phyloP scores from a whole-genome alignment of 2,329 filamentous ascomycete species.

The Exophiala alcalophila region DNA sequence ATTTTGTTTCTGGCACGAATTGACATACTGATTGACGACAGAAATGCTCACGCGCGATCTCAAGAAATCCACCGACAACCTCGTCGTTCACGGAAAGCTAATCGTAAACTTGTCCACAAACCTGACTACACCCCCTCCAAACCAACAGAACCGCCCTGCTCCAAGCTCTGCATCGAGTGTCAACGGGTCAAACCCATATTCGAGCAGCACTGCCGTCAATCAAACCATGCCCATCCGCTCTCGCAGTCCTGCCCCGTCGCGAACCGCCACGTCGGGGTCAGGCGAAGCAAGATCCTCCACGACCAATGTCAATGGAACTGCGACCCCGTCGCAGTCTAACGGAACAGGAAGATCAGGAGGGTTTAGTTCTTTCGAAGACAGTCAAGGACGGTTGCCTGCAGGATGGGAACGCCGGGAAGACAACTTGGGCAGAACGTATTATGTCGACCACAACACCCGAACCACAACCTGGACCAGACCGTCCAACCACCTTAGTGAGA shows the following conservation, averaged over 20 bases:
- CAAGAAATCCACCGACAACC: conserved; percentile 96
- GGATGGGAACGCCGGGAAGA: conserved; percentile 97
- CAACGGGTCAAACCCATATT: conserved; percentile 19
- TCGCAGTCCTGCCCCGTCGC: conserved; percentile 34
- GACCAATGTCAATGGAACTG: conserved; percentile 39
- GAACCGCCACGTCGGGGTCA: conserved; percentile 33
- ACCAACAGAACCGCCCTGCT: conserved; percentile 25
- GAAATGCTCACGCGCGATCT: conserved; percentile 98
- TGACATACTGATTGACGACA: conserved; percentile 33
- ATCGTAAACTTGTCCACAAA: conserved; percentile 97
- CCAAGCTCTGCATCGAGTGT: conserved; percentile 22
- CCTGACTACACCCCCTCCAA: conserved; percentile 52
- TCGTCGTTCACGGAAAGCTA: conserved; percentile 95
- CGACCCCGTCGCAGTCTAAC: conserved; percentile 17
- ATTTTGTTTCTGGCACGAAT: conserved; percentile 28
- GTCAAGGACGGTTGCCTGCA: conserved; percentile 84
- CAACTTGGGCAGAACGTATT: conserved; percentile 91
- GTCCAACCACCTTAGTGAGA: conserved; percentile 71
- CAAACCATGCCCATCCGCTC: conserved; percentile 29
- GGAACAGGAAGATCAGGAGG: conserved; percentile 43
- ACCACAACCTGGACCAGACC: conserved; percentile 96
- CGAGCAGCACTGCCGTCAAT: conserved; percentile 22
- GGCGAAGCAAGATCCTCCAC: conserved; percentile 27
- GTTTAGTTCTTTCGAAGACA: conserved; percentile 94
- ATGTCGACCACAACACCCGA: conserved; percentile 95